phyloP scores from a whole-genome alignment of 2,329 filamentous ascomycete genomes.

The Microcyclosporella mali region DNA sequence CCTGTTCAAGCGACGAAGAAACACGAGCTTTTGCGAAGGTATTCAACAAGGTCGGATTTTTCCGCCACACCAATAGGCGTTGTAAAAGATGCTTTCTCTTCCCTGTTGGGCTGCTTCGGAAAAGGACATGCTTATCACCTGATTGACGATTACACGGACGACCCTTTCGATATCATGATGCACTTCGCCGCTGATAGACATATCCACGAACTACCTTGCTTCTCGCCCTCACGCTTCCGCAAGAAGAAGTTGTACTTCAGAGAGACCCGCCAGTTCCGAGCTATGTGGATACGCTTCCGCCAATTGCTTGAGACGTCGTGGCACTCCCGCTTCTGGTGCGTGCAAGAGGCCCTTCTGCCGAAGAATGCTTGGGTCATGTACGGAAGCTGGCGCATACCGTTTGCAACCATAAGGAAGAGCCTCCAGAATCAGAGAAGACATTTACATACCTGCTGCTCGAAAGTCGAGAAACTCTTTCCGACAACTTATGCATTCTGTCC shows the following conservation, averaged over 20 bases:
- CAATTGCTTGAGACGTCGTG: neutral
- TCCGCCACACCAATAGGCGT: too few relatives aligned
- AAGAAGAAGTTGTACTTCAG: neutral
- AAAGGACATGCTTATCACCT: too few relatives aligned
- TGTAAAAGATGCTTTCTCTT: too few relatives aligned
- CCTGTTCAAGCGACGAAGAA: neutral
- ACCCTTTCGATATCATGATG: constrained; percentile 1
- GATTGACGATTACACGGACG: neutral
- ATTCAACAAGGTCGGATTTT: neutral
- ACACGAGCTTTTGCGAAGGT: neutral
- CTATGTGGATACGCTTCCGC: constrained; percentile 1
- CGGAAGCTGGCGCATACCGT: neutral
- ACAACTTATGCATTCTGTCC: too few relatives aligned
- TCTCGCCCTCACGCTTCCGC: neutral
- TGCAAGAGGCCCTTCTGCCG: constrained; percentile 1
- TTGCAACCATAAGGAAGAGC: neutral
- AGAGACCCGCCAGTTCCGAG: neutral
- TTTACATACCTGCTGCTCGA: neutral
- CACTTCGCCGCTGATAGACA: neutral
- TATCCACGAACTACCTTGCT: neutral
- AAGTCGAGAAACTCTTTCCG: neutral
- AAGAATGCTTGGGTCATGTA: constrained; percentile 1
- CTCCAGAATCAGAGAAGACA: neutral
- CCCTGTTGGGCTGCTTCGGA: too few relatives aligned
- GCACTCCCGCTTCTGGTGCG: neutral